phyloP scores from a whole-genome alignment of 1,139 yeast genomes.

The Blastobotrys proliferans region DNA sequence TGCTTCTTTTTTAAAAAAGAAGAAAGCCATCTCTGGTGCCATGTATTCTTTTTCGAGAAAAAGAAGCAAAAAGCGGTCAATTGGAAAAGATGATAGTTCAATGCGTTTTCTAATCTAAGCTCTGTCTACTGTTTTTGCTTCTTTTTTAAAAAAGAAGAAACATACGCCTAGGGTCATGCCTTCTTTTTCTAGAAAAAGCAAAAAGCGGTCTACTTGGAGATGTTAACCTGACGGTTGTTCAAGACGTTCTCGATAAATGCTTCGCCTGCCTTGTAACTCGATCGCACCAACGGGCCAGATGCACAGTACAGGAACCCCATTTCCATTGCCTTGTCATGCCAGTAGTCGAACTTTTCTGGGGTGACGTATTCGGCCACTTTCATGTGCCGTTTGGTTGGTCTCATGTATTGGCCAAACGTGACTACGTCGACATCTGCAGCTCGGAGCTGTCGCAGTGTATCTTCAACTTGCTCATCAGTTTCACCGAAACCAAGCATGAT shows the following conservation, averaged over 20 bases:
- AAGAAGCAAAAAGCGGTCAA: neutral
- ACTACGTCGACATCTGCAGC: constrained; percentile 83
- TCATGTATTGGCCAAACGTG: constrained; percentile 98
- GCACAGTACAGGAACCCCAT: constrained; percentile 96
- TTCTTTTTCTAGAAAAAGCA: neutral
- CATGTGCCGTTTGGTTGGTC: constrained; percentile 98
- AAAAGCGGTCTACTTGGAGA: constrained; percentile 3
- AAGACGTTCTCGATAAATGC: constrained; percentile 93
- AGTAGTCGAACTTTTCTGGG: constrained; percentile 92
- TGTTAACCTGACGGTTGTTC: constrained; percentile 51
- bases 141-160: too few species aligned
- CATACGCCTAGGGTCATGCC: too few species aligned
- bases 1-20: too few species aligned
- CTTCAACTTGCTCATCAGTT: constrained; percentile 79
- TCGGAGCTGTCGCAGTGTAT: constrained; percentile 72
- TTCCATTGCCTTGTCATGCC: constrained; percentile 85
- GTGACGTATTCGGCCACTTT: constrained; percentile 92
- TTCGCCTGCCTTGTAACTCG: constrained; percentile 98
- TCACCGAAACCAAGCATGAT: constrained; percentile 97
- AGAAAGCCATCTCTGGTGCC: too few species aligned
- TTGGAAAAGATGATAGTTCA: too few species aligned
- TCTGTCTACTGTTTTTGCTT: too few species aligned
- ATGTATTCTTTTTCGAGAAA: too few species aligned
- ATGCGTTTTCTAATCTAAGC: too few species aligned
- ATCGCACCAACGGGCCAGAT: constrained; percentile 93